phyloP scores from a whole-genome alignment of 1,139 yeast species.

The Saccharomyces hybrid region DNA sequence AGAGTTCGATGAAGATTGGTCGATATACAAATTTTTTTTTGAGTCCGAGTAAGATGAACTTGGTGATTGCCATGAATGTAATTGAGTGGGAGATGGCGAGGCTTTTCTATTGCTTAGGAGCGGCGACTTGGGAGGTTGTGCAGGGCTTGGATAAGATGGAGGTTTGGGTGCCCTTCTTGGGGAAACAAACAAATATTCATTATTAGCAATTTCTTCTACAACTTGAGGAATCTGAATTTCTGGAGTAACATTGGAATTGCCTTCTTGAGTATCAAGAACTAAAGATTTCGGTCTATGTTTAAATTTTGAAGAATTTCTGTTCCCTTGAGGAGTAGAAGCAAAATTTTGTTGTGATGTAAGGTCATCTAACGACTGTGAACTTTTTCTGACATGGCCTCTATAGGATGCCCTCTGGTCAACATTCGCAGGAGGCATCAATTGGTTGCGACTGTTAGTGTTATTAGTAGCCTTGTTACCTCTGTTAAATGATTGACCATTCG shows the following conservation, averaged over 20 bases:
- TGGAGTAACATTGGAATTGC: conserved; percentile 9
- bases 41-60: conserved; percentile 20
- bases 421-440: conserved; percentile 31
- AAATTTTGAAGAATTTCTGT: conserved; percentile 2
- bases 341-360: conserved; percentile 10
- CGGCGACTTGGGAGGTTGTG: conserved; percentile 33
- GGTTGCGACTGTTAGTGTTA: conserved; percentile 6
- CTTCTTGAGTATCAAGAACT: background rate
- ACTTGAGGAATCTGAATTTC: conserved; percentile 21
- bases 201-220: conserved; percentile 9
- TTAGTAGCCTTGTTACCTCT: background rate
- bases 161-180: conserved; percentile 62
- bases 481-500: background rate
- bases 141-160: conserved; percentile 45
- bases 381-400: conserved; percentile 38
- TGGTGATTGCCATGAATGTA: conserved; percentile 16
- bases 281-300: conserved; percentile 16
- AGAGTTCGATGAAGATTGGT: background rate
- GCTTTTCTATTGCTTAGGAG: conserved; percentile 7
- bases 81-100: conserved; percentile 7
- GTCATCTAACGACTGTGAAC: conserved; percentile 50
- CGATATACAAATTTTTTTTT: background rate
- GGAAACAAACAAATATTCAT: conserved; percentile 37
- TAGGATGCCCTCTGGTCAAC: conserved; percentile 15
- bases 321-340: background rate